Evolutionary conservation across 768 basidiomycete genomes (phyloP), one percentile per base, ranked within the genome.

Genomic region (Trametes meyenii): DNA sequence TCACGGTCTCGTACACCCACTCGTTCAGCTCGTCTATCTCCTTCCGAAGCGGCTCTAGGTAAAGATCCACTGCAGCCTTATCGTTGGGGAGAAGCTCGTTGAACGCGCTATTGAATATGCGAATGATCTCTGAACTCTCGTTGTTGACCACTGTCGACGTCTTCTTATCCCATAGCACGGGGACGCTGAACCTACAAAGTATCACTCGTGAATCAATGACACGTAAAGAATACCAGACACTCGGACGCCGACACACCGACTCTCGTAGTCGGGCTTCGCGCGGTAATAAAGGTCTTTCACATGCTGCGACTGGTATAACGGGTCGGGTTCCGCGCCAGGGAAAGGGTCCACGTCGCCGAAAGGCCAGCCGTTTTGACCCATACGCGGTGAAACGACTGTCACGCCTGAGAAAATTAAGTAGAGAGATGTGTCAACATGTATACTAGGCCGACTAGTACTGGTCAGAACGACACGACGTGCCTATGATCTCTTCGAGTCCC

Each of bases 111-210:
- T 99, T 98, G 77, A 98, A 84, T 8, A 96, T 90, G 58, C 96
- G 88, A 69, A 98, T 94, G 71, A 98, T 95, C 76, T 98, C 96
- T 2, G 90, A 87, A 65, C 87, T 89, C 72, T 99, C 96, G 72
- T 98, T 98, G 79, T 94, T 98, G 58, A 99, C 97, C 65, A 98
- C 89, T 42, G 89, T 90, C 46, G 88, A 77, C 45, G 71, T 77
- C 73, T 96, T 92, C 78, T 87, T 96, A 77, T 98, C 97, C 92
- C 94, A 99, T 5, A 99, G 79, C 38, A 93, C 75, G 7, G 95
- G 95, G 10, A 94, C 92, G 1, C 93, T 94, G 79, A 93, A 94
- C 42, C 90, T 74, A 38, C 17, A 14, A 4, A 13, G 14, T n/a
- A n/a, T n/a, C n/a, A n/a, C n/a, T n/a, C n/a, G n/a, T n/a, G n/a